Base-by-base conservation (phyloP, 345 rosid species). In the Psidium friedrichsthalianum region DNA sequence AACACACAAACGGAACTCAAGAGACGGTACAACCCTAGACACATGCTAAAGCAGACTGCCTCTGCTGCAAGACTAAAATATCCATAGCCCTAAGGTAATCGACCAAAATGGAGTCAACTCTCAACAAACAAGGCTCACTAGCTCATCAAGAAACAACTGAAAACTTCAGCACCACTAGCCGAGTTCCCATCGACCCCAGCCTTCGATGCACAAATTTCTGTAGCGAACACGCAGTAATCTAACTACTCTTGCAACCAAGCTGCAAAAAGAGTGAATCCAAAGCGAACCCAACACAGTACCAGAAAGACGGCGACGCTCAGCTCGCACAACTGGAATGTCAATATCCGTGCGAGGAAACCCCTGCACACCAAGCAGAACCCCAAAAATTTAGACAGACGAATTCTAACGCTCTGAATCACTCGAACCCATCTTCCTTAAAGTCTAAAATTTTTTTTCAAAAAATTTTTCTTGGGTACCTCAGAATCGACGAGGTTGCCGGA, bases 341-440 rank as follows among this genome's bases (percentile, higher is more conserved):
- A 97, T 91, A 88, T 95, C 97, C 24, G 89, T 13, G 6, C 95
- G 95, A 87, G 98, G 99, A 90, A 95, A 97, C 44, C 99, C 98
- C 98, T 97, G 84, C 42, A 82, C 8, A 21, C 52, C 74, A 40
- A 85, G 81, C 8, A 86, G 47, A 83, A 54, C 49, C 57, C 61
- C 54, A 51, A 69, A 69, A 20, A 16, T 69, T 69, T 12, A 69
- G 80, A 18, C 80, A 42, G 47, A 69, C 6, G 3, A 69, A 69
- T 20, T 40, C 47, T 3, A 64, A 61, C 74, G 8, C 40, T 59
- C 74, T 6, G 18, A 27, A 69, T 5, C 78, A 20, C 47, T 32
- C 80, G 47, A 36, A 18, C 80, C 25, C 25, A 69, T 0, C 24
- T 69, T 5, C 7, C 5, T 36, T 1, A 47, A 21, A 18, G 47